Conservation (phyloP, 345 rosid genomes). For the Diplotaxis tenuifolia region DNA sequence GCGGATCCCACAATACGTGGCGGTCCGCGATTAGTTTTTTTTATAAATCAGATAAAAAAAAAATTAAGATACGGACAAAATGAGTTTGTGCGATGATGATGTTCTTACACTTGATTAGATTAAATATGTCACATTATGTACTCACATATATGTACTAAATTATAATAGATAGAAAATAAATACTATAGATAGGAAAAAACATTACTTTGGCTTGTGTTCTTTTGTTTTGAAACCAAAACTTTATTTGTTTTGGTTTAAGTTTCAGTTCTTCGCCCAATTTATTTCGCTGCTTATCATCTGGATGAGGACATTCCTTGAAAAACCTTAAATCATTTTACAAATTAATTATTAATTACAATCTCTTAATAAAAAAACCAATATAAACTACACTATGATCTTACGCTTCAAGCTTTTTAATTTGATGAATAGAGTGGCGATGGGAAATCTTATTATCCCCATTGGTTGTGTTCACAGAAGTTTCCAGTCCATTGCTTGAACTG, state of each 20-base stretch:
- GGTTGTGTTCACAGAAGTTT: slow-evolving; percentile 4
- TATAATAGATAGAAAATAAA: neutral
- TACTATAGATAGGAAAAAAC: neutral
- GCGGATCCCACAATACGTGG: no score
- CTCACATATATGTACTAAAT: neutral
- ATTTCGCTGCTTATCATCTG: slow-evolving; percentile 61
- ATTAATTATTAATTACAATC: neutral
- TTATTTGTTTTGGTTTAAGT: slow-evolving; percentile 57
- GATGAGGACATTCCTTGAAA: slow-evolving; percentile 75
- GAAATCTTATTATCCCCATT: slow-evolving; percentile 28
- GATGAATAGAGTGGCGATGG: slow-evolving; percentile 55
- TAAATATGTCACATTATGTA: neutral
- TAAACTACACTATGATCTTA: slow-evolving; percentile 20
- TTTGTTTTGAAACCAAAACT: slow-evolving; percentile 87
- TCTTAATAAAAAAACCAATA: neutral
- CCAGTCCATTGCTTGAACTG: slow-evolving; percentile 49
- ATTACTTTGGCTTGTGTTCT: slow-evolving; percentile 69
- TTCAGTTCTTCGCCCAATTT: slow-evolving; percentile 54
- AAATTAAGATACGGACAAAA: no score
- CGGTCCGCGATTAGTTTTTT: no score
- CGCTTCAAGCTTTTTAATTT: slow-evolving; percentile 63
- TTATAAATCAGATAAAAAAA: no score
- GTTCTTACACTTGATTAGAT: neutral
- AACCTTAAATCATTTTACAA: slow-evolving; percentile 41
- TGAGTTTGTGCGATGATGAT: no score